Conservation (phyloP, 1,139 yeast species). For the Saccharomyces hybrid region DNA sequence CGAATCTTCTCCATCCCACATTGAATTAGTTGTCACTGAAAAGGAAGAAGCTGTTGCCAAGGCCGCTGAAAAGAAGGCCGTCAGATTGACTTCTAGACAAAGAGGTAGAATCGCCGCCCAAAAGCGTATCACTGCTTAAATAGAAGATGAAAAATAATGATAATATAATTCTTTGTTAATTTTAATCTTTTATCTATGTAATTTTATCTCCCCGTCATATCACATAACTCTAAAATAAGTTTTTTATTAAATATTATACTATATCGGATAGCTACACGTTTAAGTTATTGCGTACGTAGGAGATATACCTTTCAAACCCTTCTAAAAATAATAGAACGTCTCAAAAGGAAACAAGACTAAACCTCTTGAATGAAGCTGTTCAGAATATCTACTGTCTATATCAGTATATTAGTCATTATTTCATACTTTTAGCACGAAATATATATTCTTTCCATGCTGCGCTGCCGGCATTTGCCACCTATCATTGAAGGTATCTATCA, state of each 20-base stretch:
- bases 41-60: constrained; percentile 89
- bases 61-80: constrained; percentile 78
- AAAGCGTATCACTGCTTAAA: constrained; percentile 57
- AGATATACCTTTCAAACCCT: not conserved
- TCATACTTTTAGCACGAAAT: not conserved
- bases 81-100: constrained; percentile 72
- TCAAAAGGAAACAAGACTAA: not conserved
- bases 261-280: not conserved
- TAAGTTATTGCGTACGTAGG: not conserved
- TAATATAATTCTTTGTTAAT: not conserved
- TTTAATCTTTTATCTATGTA: constrained; percentile 1
- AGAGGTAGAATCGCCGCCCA: constrained; percentile 85
- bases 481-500: not conserved
- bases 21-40: constrained; percentile 94
- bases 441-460: not conserved
- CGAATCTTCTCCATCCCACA: constrained; percentile 98
- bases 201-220: constrained; percentile 1
- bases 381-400: not conserved
- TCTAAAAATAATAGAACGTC: not conserved
- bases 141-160: constrained; percentile 1
- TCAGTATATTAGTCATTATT: not conserved
- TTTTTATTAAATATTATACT: not conserved
- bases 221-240: not conserved
- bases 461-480: not conserved
- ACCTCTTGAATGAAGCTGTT: not conserved